phyloP scores from a whole-genome alignment of 495 filamentous ascomycete genomes.

The Trichoderma gamsii region DNA sequence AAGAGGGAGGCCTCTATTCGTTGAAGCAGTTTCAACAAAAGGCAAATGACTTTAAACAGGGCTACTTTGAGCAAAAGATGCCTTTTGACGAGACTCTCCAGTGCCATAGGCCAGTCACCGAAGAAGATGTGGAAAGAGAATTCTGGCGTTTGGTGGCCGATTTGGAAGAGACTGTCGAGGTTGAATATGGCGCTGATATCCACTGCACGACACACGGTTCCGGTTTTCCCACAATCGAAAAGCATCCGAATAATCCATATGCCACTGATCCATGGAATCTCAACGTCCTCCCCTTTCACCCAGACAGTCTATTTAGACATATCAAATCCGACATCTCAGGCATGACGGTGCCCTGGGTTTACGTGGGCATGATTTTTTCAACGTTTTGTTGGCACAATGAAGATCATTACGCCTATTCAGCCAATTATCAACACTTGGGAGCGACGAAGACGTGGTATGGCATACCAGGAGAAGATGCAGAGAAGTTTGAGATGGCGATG shows the following conservation, averaged over 20 bases:
- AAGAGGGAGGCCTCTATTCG: conserved; percentile 94
- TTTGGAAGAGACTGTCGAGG: conserved; percentile 89
- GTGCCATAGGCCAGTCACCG: conserved; percentile 70
- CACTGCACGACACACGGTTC: conserved; percentile 98
- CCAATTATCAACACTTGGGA: conserved; percentile 98
- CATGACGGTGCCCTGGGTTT: conserved; percentile 99
- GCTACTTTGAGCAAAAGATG: conserved; percentile 87
- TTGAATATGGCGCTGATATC: conserved; percentile 97
- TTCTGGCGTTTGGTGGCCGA: conserved; percentile 95
- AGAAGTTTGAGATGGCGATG: conserved; percentile 95
- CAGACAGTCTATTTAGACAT: conserved; percentile 89
- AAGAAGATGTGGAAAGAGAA: conserved; percentile 94
- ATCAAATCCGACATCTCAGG: conserved; percentile 99
- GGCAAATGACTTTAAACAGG: conserved; percentile 87
- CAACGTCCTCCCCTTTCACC: conserved; percentile 84
- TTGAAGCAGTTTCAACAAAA: conserved; percentile 95
- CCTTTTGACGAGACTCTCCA: conserved; percentile 81
- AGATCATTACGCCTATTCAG: conserved; percentile 95
- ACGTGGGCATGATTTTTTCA: conserved; percentile 99
- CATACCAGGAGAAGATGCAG: conserved; percentile 86
- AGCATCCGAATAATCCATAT: conserved; percentile 78
- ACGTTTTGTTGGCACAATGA: conserved; percentile 99
- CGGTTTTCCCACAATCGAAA: conserved; percentile 93
- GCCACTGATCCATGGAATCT: conserved; percentile 92
- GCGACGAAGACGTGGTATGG: conserved; percentile 99